Evolutionary conservation across 139 green algal genomes (phyloP).

Genomic region (Picochlorum sp.): DNA sequence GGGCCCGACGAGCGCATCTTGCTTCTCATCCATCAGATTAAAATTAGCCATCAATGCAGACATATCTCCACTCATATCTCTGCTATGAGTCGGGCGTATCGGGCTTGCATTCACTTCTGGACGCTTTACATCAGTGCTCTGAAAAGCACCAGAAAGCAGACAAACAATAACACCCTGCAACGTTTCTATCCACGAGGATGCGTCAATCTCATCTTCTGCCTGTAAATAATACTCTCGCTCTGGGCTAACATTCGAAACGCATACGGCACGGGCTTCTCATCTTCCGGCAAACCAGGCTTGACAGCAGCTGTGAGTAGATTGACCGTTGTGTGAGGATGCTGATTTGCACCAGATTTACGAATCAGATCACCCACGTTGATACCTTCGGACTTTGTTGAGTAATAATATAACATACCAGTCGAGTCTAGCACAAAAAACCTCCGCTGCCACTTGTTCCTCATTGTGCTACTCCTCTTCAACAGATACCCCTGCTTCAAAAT

Average conservation of each 20-base stretch:
- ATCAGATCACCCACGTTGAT: background rate
- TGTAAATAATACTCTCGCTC: slow-evolving; percentile 68
- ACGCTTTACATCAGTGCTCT: background rate
- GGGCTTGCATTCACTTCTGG: background rate
- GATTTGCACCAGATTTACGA: slow-evolving; percentile 9
- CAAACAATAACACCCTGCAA: slow-evolving; percentile 36
- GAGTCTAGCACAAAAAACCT: slow-evolving; percentile 87
- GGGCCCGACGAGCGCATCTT: background rate
- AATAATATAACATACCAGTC: slow-evolving; percentile 62
- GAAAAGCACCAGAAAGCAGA: slow-evolving; percentile 7
- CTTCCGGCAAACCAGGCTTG: slow-evolving; percentile 39
- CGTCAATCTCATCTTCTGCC: slow-evolving; percentile 70
- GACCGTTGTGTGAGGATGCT: slow-evolving; percentile 58
- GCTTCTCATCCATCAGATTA: too few species aligned
- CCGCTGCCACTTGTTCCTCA: slow-evolving; percentile 64
- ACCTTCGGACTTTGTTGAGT: slow-evolving; percentile 46
- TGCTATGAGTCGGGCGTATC: background rate
- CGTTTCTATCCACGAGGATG: slow-evolving; percentile 66
- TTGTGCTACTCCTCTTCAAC: slow-evolving; percentile 26
- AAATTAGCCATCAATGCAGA: background rate
- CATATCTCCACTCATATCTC: slow-evolving; percentile 2
- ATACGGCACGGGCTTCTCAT: slow-evolving; percentile 44
- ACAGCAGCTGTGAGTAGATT: slow-evolving; percentile 78
- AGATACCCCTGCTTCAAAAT: slow-evolving; percentile 46
- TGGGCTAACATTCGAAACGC: slow-evolving; percentile 78